Evolutionary conservation across 2,329 filamentous ascomycete species (phyloP), one percentile per base, ranked within the genome.

Genomic region (Neonectria faginata): DNA sequence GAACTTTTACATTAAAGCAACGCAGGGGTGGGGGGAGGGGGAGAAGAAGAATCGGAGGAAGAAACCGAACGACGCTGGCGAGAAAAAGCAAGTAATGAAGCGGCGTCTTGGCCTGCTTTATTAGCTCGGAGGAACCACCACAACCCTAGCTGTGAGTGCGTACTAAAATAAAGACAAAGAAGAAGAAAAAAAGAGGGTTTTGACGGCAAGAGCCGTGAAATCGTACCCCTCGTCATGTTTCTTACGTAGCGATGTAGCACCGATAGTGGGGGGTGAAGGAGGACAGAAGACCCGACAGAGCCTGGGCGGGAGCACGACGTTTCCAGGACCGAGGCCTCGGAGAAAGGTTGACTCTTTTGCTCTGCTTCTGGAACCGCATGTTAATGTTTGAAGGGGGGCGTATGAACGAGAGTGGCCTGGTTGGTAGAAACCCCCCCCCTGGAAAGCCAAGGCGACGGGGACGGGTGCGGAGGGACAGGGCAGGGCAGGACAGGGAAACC

Each of bases 251-350:
- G 16, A 8, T 39, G 36, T 54, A 36, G 42, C 36, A 50, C 45
- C 45, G 45, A 36, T 31, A 41, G 27, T 45, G 53, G 58, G 31
- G 51, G 52, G 29, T 29, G 39, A n/a, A 18, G 39, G 39, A 41
- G 39, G 48, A 48, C 41, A 39, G 33, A 47, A 20, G 55, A 48
- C 50, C 18, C 31, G 48, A 50, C 42, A 33, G 53, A 48, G 52
- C 57, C 59, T 56, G 47, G 45, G 53, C 54, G 53, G 53, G 60
- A 57, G 47, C 31, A 44, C 54, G 29, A 51, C 45, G 55, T 44
- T 50, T 44, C 61, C 61, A 64, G 44, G 48, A 50, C 61, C 61
- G 48, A 64, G 51, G 61, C 44, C 44, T 59, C 47, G 50, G 56
- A 55, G 45, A 47, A 29, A 36, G 18, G 52, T 45, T 55, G 50